A percentile compares a stretch with the other conserved stretches of the same genome.
Conservation (phyloP, 768 basidiomycete species). For the Pleurotus giganteus region DNA sequence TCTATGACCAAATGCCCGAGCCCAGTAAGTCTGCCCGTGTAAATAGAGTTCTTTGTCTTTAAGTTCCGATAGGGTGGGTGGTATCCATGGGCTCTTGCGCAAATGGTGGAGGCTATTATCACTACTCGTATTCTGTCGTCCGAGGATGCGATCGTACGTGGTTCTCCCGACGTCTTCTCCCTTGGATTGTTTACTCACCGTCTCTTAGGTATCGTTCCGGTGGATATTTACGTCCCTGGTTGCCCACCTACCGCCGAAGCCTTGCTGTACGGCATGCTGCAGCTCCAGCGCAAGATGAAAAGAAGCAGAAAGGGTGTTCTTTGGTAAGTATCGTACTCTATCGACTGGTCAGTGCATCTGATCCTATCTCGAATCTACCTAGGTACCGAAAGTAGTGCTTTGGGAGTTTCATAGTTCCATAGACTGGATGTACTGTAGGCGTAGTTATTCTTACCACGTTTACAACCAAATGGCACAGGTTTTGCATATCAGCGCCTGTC, state of each 20-base stretch:
- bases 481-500: neutral
- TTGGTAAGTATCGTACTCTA: constrained; percentile 53
- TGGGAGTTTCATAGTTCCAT: neutral
- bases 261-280: constrained; percentile 93
- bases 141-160: constrained; percentile 92
- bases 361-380: constrained; percentile 8
- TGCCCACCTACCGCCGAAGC: constrained; percentile 97
- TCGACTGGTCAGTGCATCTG: neutral
- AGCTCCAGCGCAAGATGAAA: constrained; percentile 95
- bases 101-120: constrained; percentile 96
- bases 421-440: constrained; percentile 4
- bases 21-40: constrained; percentile 56
- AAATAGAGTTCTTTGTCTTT: neutral
- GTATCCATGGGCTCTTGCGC: constrained; percentile 99
- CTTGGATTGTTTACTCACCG: constrained; percentile 5
- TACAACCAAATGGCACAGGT: neutral
- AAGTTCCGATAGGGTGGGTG: constrained; percentile 74
- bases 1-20: constrained; percentile 98
- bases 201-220: constrained; percentile 83
- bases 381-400: constrained; percentile 57
- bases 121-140: constrained; percentile 98
- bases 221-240: constrained; percentile 97
- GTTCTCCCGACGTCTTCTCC: constrained; percentile 10
- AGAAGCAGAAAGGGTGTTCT: constrained; percentile 81
- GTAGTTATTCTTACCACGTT: neutral